Evolutionary conservation across 2,329 filamentous ascomycete genomes (phyloP).

Genomic region (Trichoderma sp.): DNA sequence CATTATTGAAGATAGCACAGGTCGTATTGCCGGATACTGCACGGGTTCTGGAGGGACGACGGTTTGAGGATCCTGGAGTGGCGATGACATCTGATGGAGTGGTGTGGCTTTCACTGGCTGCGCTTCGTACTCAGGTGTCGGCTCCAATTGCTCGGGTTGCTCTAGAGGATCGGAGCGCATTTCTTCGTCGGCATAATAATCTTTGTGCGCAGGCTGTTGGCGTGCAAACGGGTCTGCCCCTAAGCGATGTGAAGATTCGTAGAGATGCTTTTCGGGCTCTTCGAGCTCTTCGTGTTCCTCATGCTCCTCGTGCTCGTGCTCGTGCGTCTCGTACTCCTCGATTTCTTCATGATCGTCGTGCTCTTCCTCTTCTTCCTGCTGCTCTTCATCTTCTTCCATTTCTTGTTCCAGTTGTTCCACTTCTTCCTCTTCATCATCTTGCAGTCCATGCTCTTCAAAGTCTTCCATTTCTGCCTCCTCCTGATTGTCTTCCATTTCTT

Average conservation of each 20-base stretch:
- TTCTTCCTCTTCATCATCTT: not conserved
- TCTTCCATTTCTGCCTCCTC: slow-evolving; percentile 19
- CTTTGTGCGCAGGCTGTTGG: not conserved
- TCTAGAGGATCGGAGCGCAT: slow-evolving; percentile 20
- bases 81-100: slow-evolving; percentile 39
- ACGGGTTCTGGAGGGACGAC: slow-evolving; percentile 30
- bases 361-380: not conserved
- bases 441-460: not conserved
- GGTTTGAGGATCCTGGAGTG: slow-evolving; percentile 36
- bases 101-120: slow-evolving; percentile 35
- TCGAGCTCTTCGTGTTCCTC: not conserved
- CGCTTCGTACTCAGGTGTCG: slow-evolving; percentile 18
- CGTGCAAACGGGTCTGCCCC: not conserved
- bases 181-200: slow-evolving; percentile 19
- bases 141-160: slow-evolving; percentile 14
- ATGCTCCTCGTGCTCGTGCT: not conserved
- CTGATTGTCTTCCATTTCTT: slow-evolving; percentile 16
- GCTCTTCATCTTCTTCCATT: not conserved
- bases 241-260: not conserved
- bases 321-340: slow-evolving; percentile 9
- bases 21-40: slow-evolving; percentile 37
- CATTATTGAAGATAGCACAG: slow-evolving; percentile 57
- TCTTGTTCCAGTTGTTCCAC: not conserved
- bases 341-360: not conserved
- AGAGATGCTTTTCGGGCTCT: not conserved